Base-by-base conservation (phyloP, 2,329 filamentous ascomycete genomes). In the Fusarium phyllophilum region DNA sequence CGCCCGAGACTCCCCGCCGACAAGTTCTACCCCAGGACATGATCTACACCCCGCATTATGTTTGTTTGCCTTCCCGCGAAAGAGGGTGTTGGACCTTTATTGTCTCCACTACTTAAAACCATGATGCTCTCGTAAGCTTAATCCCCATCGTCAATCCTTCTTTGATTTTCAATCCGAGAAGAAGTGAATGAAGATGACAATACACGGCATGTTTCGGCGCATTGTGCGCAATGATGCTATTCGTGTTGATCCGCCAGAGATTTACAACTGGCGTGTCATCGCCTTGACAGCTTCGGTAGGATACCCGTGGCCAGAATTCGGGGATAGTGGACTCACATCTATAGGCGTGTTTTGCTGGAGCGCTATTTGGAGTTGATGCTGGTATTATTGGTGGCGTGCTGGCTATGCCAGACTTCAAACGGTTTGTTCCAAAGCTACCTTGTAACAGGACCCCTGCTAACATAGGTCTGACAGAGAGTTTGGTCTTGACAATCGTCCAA, bases 181-280 rank as follows among this genome's bases (percentile, higher is more conserved):
- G 18, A 55, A 39, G 38, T 29, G 17, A 31, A 13, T 38, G 8
- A 68, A 55, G 14, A 78, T 77, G 75, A 70, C 72, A 17, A 72
- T 78, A 42, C 68, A 75, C 22, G 62, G 69, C 15, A 42, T 79
- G 41, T 64, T 79, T 33, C 73, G 73, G 44, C 77, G 77, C 65
- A 85, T 88, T 72, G 84, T 87, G 71, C 84, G 84, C 76, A 88
- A 88, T 79, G 86, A 93, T 77, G 89, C 91, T 62, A 92, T 93
- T 85, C 89, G 86, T 79, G 83, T 84, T 59, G 91, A 93, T 78
- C 91, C 91, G 20, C 85, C 86, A 22, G 89, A 93, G 80, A 90
- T 93, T 67, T 93, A 93, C 80, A 90, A 90, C 77, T 93, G 91
- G 90, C 87, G 91, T 59, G 90, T 92, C 9, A 92, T 91, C 70